phyloP scores from a whole-genome alignment of 73 alveolate species.

The Stentor coeruleus region DNA sequence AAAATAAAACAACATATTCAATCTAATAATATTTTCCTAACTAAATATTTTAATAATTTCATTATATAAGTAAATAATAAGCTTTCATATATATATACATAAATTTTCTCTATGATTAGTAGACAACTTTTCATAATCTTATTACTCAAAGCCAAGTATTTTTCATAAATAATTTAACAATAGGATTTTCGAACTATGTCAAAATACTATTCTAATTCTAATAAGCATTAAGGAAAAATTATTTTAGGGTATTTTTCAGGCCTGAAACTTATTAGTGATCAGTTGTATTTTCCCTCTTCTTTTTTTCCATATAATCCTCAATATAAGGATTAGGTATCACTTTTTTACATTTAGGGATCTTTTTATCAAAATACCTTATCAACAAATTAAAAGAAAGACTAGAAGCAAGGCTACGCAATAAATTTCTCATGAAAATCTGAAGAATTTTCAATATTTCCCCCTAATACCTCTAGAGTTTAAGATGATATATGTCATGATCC shows the following conservation, averaged over 20 bases:
- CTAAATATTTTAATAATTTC: too few species aligned
- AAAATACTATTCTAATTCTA: too few species aligned
- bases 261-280: conserved; percentile 1
- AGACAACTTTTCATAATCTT: too few species aligned
- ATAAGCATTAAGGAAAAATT: background rate
- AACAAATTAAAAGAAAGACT: background rate
- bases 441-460: background rate
- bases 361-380: background rate
- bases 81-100: too few species aligned
- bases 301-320: background rate
- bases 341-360: background rate
- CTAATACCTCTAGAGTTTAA: background rate
- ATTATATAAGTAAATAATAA: too few species aligned
- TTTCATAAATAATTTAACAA: too few species aligned
- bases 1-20: too few species aligned
- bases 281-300: conserved; percentile 12
- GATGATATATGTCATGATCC: background rate
- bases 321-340: background rate
- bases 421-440: background rate
- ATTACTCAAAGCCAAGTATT: too few species aligned
- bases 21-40: too few species aligned
- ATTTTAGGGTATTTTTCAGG: background rate
- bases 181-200: too few species aligned
- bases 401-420: background rate
- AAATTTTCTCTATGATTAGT: too few species aligned